phyloP scores from a whole-genome alignment of 2,329 filamentous ascomycete species.

The Alternaria gansuensis region DNA sequence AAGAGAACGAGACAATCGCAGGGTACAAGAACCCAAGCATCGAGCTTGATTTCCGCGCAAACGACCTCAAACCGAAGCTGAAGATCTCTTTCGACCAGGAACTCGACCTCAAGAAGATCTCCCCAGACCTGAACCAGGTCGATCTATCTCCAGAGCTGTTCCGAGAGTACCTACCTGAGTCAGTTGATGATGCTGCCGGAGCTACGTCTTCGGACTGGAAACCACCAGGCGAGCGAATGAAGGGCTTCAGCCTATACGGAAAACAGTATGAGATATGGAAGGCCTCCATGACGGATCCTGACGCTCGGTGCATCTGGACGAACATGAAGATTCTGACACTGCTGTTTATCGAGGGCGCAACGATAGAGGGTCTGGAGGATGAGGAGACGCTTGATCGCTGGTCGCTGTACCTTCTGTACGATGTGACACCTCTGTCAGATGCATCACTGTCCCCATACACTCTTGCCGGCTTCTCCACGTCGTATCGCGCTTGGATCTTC shows the following conservation, averaged over 20 bases:
- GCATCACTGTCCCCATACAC: slow-evolving; percentile 63
- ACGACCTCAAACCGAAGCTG: slow-evolving; percentile 82
- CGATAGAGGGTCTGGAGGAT: slow-evolving; percentile 73
- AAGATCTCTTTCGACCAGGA: slow-evolving; percentile 76
- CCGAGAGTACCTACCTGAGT: slow-evolving; percentile 49
- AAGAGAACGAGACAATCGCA: slow-evolving; percentile 90
- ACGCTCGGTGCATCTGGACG: slow-evolving; percentile 74
- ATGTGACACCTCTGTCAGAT: slow-evolving; percentile 46
- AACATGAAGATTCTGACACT: slow-evolving; percentile 85
- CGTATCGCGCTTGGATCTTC: slow-evolving; percentile 82
- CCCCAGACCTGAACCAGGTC: slow-evolving; percentile 68
- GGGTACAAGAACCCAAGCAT: slow-evolving; percentile 86
- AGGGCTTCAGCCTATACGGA: slow-evolving; percentile 68
- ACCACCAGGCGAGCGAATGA: slow-evolving; percentile 78
- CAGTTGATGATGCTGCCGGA: slow-evolving; percentile 51
- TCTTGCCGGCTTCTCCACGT: slow-evolving; percentile 88
- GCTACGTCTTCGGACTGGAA: slow-evolving; percentile 58
- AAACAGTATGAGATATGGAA: slow-evolving; percentile 85
- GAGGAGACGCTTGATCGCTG: slow-evolving; percentile 79
- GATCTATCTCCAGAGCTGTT: slow-evolving; percentile 72
- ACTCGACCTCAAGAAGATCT: slow-evolving; percentile 72
- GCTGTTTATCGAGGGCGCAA: slow-evolving; percentile 94
- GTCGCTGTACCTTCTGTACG: slow-evolving; percentile 83
- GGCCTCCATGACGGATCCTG: slow-evolving; percentile 74
- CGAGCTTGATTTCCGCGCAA: slow-evolving; percentile 72